Evolutionary conservation across 768 basidiomycete species (phyloP).

Genomic region (Polyporus arcularius): DNA sequence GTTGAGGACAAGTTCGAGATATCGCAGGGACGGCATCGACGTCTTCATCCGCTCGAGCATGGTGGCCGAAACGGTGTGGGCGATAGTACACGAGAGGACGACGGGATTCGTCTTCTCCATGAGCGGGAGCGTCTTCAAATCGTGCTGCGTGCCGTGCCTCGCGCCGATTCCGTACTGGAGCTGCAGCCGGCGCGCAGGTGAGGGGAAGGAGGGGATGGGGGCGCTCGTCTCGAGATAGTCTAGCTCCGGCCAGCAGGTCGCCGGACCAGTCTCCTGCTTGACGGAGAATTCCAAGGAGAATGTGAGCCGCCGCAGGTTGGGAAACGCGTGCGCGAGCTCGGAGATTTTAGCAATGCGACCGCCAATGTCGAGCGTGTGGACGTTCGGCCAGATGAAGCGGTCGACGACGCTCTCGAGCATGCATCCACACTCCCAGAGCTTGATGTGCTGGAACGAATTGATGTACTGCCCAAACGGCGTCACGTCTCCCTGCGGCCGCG

Average conservation of each 20-base stretch:
- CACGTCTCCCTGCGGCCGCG: constrained; percentile 21
- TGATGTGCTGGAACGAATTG: constrained; percentile 12
- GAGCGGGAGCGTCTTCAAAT: constrained; percentile 17
- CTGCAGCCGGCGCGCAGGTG: constrained; percentile 18
- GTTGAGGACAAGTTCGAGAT: constrained; percentile 20
- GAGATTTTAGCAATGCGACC: constrained; percentile 21
- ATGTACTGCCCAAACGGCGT: constrained; percentile 19
- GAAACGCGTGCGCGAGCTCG: constrained; percentile 19
- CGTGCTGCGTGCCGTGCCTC: constrained; percentile 1
- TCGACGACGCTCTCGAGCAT: constrained; percentile 22
- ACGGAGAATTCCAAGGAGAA: constrained; percentile 23
- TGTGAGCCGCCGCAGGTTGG: constrained; percentile 21
- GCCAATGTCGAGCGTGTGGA: constrained; percentile 23
- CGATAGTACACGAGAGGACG: constrained; percentile 19
- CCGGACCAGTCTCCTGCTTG: constrained; percentile 18
- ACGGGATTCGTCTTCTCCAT: constrained; percentile 18
- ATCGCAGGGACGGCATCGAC: constrained; percentile 18
- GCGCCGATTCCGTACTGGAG: constrained; percentile 18
- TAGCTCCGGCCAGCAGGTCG: constrained; percentile 19
- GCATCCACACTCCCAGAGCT: constrained; percentile 24
- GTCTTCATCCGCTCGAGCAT: constrained; percentile 19
- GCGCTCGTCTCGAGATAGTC: constrained; percentile 22
- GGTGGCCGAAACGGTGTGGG: constrained; percentile 1
- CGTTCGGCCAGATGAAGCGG: constrained; percentile 16
- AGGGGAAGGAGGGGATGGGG: constrained; percentile 18